Evolutionary conservation across 805 yeast genomes (phyloP), one percentile per base, ranked within the genome.

Genomic region (Kregervanrija pseudodelftensis): DNA sequence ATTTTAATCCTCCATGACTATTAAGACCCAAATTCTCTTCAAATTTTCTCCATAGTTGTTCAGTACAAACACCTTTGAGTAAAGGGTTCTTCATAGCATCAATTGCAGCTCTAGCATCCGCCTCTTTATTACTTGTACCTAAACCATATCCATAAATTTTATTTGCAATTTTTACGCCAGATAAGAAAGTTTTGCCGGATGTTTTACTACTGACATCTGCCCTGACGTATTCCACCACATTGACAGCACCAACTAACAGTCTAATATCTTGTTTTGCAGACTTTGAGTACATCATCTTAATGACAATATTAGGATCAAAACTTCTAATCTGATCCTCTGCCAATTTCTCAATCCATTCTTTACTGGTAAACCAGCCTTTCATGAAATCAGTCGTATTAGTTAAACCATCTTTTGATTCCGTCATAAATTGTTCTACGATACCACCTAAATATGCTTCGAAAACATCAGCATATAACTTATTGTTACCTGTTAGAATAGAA

Each of bases 361-460:
- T 71, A n/a, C 82, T 69, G 30, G 60, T 70, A 2, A 66, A 60
- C 47, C 74, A 66, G 45, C 69, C 66, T 52, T 70, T 70, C 13
- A 80, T 16, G 11, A 51, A 46, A 15, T 45, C 42, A 14, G 49
- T 43, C 2, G 44, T 30, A 22, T 53, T 49, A 1, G 49, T 52
- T n/a, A 47, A 83, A 57, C 91, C 91, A 80, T 17, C 68, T 59
- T 50, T 70, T 70, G 22, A 82, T 72, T 36, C 64, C 70, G 3
- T 66, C 62, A 50, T 50, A 33, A 45, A 40, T 28, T 48, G 47
- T 15, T 77, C 69, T 3, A 74, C 73, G 34, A 91, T 63, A 0
- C 95, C 99, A 10, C 96, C 98, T 36, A 93, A 72, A 53, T 93
- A 91, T 0, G 98, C 96, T 65, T 93, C 99, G 60, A 91, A 87